Evolutionary conservation across 768 basidiomycete species (phyloP), one percentile per base, ranked within the genome.

Genomic region (Royoungia palumana): DNA sequence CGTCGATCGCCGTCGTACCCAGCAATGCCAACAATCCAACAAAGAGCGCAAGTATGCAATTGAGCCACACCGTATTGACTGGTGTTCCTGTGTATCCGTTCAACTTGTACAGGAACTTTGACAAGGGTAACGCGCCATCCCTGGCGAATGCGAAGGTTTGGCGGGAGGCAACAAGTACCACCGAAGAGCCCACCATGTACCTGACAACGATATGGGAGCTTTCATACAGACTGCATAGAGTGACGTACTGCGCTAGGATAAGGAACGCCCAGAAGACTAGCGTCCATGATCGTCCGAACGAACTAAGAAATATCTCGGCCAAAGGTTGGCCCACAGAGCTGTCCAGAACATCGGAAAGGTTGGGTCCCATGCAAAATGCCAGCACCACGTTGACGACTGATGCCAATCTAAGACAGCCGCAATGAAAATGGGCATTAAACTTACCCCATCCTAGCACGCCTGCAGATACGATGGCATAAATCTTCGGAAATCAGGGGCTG

Each of bases 51-150:
- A 66, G 53, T 6, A 57, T 40, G 9, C 70, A 72, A 5, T 69
- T 61, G 46, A 80, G 77, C 76, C 78, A 81, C n/a, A 83, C 82
- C 0, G 78, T 72, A 57, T 80, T 76, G 13, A 80, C 74, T 1
- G 82, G 82, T 16, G 81, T 79, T 34, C 71, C 65, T 2, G 77
- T 82, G 52, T 56, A 69, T 5, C 51, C 40, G 61, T 82, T 77
- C 59, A 85, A 71, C 49, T 70, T 68, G 57, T 82, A 82, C 21
- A 83, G 68, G 44, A 66, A 71, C 7, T 56, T 54, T 0, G 82
- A 83, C 32, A 81, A 66, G 4, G 83, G 83, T 0, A 85, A 75
- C 2, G 77, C 80, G 11, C 79, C 80, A 50, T 83, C 79, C 17
- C 82, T 71, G 8, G 78, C 66, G 55, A 81, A 80, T 4, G 80